Conservation (phyloP, 768 basidiomycete species). For the Lactarius sanguifluus region DNA sequence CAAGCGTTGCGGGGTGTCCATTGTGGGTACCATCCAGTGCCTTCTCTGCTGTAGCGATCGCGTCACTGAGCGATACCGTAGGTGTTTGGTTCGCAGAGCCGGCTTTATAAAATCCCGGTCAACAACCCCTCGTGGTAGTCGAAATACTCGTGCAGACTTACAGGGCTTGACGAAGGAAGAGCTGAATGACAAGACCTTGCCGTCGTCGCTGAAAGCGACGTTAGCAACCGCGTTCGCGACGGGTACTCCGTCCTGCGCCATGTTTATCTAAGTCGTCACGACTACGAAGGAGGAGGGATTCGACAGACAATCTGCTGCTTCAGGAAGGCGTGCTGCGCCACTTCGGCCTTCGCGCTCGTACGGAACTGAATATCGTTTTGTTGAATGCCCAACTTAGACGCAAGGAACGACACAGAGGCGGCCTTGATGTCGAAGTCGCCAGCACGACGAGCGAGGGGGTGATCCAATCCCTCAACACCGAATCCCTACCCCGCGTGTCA, state of each 20-base stretch:
- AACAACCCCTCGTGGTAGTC: background rate
- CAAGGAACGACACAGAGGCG: conserved; percentile 32
- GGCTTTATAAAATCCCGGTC: conserved; percentile 3
- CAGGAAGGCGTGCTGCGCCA: conserved; percentile 30
- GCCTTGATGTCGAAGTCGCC: conserved; percentile 28
- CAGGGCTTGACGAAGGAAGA: conserved; percentile 48
- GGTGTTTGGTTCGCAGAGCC: conserved; percentile 38
- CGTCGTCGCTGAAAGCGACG: conserved; percentile 43
- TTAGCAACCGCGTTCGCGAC: conserved; percentile 47
- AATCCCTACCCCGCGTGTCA: conserved; percentile 30
- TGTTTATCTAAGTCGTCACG: background rate
- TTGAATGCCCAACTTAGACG: conserved; percentile 30
- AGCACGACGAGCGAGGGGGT: conserved; percentile 32
- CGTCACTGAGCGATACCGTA: conserved; percentile 37
- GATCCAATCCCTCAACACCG: conserved; percentile 30
- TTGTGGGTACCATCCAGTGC: conserved; percentile 44
- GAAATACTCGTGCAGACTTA: conserved; percentile 29
- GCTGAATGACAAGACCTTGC: conserved; percentile 45
- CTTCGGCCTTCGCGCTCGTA: conserved; percentile 29
- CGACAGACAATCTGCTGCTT: conserved; percentile 31
- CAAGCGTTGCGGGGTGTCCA: conserved; percentile 39
- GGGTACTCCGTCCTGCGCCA: conserved; percentile 36
- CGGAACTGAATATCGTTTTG: conserved; percentile 27
- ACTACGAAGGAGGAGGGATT: background rate
- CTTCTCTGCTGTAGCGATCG: conserved; percentile 41